Base-by-base conservation (phyloP, 306 rosid genomes). In the Glycyrrhiza uralensis region DNA sequence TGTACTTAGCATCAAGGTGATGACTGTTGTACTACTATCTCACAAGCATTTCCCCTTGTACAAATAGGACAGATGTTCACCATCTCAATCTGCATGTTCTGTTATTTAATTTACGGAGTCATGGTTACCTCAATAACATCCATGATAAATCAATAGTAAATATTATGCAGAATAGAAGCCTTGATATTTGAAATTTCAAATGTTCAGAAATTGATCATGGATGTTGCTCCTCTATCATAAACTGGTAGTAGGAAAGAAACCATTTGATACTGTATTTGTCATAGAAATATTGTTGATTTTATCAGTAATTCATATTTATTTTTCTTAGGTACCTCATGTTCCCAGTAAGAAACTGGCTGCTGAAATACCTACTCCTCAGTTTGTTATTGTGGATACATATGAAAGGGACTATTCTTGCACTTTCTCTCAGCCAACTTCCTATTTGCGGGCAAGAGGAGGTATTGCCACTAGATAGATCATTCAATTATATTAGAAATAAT, bases 371-470 rank as follows among this genome's bases (percentile, higher is more conserved):
- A 93, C 97, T 73, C 98, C 98, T 64, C 90, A 85, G 87, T 93
- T 66, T 77, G 97, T 90, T 54, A 69, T 85, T 47, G 97, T 93
- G 57, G 98, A 93, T 78, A 90, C 98, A 17, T 93, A 93, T 76
- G 98, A 93, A 80, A 78, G 95, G 69, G 98, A 93, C 75, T 93
- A 93, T 79, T 87, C 93, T 46, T 86, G 92, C 77, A 90, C 97
- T 47, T 93, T 93, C 39, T 35, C 63, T 69, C 98, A 90, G 49
- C 96, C 98, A 56, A 90, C 80, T 71, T 93, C 97, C 47, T 90
- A 93, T 78, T 86, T 93, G 76, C 92, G 98, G 24, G 98, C 89
- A 39, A 84, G 98, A 76, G 98, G 98, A 88, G 93, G 97, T 92
- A 57, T 52, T 76, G 68, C 57, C 73, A 5, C 77, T 11, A 65